Evolutionary conservation across 2,329 filamentous ascomycete genomes (phyloP).

Genomic region (Fusarium keratoplasticum): DNA sequence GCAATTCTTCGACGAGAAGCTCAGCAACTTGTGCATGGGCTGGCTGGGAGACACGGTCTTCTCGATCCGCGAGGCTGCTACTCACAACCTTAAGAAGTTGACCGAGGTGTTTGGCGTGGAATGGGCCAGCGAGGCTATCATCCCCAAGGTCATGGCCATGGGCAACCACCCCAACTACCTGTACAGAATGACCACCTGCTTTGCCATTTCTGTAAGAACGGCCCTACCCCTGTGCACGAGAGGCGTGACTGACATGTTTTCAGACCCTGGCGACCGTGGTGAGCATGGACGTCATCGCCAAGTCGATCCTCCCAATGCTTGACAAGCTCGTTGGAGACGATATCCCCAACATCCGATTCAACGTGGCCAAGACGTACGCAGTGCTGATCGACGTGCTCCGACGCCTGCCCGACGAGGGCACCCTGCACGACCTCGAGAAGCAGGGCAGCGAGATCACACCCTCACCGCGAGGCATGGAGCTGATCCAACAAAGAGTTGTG

Average conservation of each 20-base stretch:
- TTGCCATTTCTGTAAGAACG: slow-evolving; percentile 90
- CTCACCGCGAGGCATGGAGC: slow-evolving; percentile 78
- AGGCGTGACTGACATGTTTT: slow-evolving; percentile 36
- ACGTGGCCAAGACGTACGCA: slow-evolving; percentile 97
- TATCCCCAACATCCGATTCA: slow-evolving; percentile 99
- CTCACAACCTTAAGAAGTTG: slow-evolving; percentile 96
- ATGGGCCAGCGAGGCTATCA: slow-evolving; percentile 96
- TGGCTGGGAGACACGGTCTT: slow-evolving; percentile 99
- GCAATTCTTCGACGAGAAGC: slow-evolving; percentile 98
- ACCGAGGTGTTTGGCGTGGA: slow-evolving; percentile 98
- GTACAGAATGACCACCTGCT: slow-evolving; percentile 99
- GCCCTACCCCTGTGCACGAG: background rate
- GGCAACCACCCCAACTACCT: slow-evolving; percentile 98
- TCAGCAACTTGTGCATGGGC: slow-evolving; percentile 95
- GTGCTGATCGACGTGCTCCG: slow-evolving; percentile 92
- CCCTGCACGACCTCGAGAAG: slow-evolving; percentile 87
- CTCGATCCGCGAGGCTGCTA: slow-evolving; percentile 97
- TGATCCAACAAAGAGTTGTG: slow-evolving; percentile 88
- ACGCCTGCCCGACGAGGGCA: slow-evolving; percentile 88
- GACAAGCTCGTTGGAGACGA: slow-evolving; percentile 93
- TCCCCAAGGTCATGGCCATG: slow-evolving; percentile 99
- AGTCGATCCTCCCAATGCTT: slow-evolving; percentile 94
- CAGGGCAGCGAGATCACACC: slow-evolving; percentile 71
- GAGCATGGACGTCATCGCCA: slow-evolving; percentile 91
- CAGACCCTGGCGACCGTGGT: slow-evolving; percentile 95